Base-by-base conservation (phyloP, 805 yeast genomes). In the Yarrowia sp. region DNA sequence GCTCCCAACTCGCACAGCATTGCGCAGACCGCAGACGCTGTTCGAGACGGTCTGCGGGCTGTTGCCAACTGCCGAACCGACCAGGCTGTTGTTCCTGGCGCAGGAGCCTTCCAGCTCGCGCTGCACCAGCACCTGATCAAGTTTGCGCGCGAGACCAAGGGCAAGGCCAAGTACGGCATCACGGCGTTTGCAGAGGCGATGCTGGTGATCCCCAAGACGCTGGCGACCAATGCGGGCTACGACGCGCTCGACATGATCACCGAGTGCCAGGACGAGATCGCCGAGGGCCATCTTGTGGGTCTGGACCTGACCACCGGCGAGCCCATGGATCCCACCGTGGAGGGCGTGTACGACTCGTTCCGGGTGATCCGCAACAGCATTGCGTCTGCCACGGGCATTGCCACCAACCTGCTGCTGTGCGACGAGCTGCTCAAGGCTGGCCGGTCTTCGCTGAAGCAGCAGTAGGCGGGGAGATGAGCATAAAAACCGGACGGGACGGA, bases 361-460 rank as follows among this genome's bases (percentile, higher is more conserved):
- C 81, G 99, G 67, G 99, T 94, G 38, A 78, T 94, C 64, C 85
- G 99, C 77, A 94, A 94, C 73, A 96, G 97, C 9, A 79, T 94
- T 61, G 84, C 91, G 56, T 86, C 96, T 47, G 97, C 98, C 36
- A 87, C 96, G 1, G 96, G 97, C 61, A 94, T 94, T 70, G 93
- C 99, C 1, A 86, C 94, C 66, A 94, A 94, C 73, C 78, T 94
- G 69, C 81, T 94, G 67, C 80, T 94, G 65, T 94, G 99, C 79
- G 99, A 94, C 77, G 99, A 94, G 77, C 80, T 94, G 67, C 81
- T 94, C 71, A 91, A 93, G 77, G 99, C 99, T 2, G 99, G 99
- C 53, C 84, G 96, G 69, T 90, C 97, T 13, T 88, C 97, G 10
- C 80, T 91, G 77, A 90, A 92, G 75, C 84, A 85, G 56, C 60